phyloP scores from a whole-genome alignment of 2,329 filamentous ascomycete species.

The Colletotrichum sp. region DNA sequence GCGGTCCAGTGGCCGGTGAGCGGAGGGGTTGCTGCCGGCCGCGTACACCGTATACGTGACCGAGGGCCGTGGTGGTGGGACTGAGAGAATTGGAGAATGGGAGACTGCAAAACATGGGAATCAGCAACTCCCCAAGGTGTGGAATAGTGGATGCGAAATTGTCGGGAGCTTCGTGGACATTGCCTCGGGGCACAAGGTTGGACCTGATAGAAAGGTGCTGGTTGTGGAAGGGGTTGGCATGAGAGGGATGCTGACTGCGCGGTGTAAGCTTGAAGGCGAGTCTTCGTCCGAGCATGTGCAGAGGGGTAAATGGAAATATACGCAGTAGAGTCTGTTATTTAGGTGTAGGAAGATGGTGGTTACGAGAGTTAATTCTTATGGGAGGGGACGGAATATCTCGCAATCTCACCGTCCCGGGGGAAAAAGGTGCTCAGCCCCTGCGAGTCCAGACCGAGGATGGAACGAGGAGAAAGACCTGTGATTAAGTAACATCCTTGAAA shows the following conservation, averaged over 20 bases:
- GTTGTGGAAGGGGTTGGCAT: background rate
- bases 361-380: background rate
- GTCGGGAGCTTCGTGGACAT: background rate
- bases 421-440: background rate
- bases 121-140: background rate
- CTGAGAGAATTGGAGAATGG: background rate
- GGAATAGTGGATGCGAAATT: background rate
- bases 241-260: conserved; percentile 9
- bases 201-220: background rate
- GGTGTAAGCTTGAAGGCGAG: background rate
- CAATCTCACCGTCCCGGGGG: background rate
- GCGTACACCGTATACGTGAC: background rate
- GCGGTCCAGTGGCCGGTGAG: background rate
- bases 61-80: background rate
- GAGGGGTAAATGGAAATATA: background rate
- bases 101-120: background rate
- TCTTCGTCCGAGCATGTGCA: background rate
- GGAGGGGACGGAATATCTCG: background rate
- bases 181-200: background rate
- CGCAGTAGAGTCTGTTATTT: background rate
- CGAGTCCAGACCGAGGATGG: background rate
- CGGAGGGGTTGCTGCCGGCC: conserved; percentile 6
- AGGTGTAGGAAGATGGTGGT: background rate
- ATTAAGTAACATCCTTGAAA: background rate
- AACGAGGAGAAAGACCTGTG: background rate